Evolutionary conservation across 2,329 filamentous ascomycete species (phyloP).

Genomic region (Akanthomyces muscarius): DNA sequence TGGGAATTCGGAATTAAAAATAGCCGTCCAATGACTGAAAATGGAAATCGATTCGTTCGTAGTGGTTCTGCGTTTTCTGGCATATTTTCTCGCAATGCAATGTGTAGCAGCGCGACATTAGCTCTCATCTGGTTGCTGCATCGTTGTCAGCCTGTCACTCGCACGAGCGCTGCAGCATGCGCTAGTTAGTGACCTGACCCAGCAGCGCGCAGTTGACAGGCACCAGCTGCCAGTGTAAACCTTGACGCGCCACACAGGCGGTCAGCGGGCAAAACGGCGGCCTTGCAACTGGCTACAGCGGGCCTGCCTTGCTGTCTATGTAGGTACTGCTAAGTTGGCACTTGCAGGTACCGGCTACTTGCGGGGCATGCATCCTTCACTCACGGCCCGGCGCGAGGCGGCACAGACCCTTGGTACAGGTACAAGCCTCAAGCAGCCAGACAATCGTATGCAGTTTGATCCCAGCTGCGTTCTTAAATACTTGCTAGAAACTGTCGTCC

Average conservation of each 20-base stretch:
- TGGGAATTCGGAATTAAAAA: neutral
- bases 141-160: constrained; percentile 8
- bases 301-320: neutral
- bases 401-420: constrained; percentile 11
- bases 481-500: no score
- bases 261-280: neutral
- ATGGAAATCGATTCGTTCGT: no score
- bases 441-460: neutral
- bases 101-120: neutral
- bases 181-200: constrained; percentile 12
- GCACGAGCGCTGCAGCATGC: constrained; percentile 8
- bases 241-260: neutral
- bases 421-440: neutral
- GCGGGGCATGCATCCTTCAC: neutral
- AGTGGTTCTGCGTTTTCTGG: neutral
- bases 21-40: no score
- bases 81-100: neutral
- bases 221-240: neutral
- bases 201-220: neutral
- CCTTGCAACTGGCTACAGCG: neutral
- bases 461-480: no score
- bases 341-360: constrained; percentile 10
- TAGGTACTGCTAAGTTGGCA: neutral
- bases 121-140: neutral
- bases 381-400: constrained; percentile 8